These are phyloP conservation scores for Penicillium sclerotigenum DNA, from an alignment of 2,329 filamentous ascomycete genomes.

Conservation along the genomic window DNA sequence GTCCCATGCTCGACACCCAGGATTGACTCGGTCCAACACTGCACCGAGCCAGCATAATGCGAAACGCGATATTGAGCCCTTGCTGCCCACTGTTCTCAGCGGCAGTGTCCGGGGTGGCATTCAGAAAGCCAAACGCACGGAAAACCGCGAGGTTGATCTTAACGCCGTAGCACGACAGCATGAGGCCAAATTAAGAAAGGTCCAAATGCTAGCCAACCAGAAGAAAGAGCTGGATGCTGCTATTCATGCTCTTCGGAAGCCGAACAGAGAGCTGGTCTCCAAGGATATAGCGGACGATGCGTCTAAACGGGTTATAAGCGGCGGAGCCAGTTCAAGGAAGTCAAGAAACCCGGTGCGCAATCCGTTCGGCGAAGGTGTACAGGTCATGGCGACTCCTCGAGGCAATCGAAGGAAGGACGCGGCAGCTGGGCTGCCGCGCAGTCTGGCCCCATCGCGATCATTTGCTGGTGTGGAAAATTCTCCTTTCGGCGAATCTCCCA, in stretches of 20 bases:
- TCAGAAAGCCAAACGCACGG: constrained; percentile 44
- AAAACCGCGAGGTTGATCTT: constrained; percentile 50
- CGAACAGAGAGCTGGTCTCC: constrained; percentile 47
- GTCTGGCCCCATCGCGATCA: constrained; percentile 25
- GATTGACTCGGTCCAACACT: constrained; percentile 43
- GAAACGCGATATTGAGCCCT: constrained; percentile 43
- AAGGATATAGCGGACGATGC: constrained; percentile 46
- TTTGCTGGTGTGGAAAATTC: constrained; percentile 29
- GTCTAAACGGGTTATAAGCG: constrained; percentile 34
- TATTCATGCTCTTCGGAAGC: constrained; percentile 47
- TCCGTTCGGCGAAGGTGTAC: constrained; percentile 43
- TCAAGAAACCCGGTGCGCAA: constrained; percentile 43
- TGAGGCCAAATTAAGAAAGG: constrained; percentile 47
- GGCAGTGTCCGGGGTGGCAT: constrained; percentile 43
- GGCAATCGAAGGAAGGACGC: constrained; percentile 36
- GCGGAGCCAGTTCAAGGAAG: constrained; percentile 36
- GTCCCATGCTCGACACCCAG: constrained; percentile 36
- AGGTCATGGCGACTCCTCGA: constrained; percentile 50
- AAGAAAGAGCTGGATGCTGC: constrained; percentile 50
- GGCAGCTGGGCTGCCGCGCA: constrained; percentile 25
- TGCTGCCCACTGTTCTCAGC: constrained; percentile 32
- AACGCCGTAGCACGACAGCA: constrained; percentile 44
- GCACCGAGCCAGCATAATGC: constrained; percentile 39
- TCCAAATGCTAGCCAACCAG: constrained; percentile 45
- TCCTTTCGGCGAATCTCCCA: constrained; percentile 29